Evolutionary conservation across 495 filamentous ascomycete species (phyloP).

Genomic region (Aspergillus asperescens): DNA sequence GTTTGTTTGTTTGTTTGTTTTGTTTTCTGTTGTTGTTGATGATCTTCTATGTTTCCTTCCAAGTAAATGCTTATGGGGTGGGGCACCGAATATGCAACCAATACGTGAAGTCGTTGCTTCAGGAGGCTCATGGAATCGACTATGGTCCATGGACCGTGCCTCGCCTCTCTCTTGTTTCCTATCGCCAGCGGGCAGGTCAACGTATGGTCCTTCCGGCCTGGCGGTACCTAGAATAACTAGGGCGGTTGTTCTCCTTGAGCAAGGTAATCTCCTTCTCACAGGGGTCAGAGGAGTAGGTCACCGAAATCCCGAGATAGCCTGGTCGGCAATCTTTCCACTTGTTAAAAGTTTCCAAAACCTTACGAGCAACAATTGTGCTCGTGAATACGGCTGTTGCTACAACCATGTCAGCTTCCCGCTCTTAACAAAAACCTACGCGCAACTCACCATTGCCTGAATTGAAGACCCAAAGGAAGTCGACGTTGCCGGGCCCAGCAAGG

Average conservation of each 20-base stretch:
- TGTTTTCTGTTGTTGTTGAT: not conserved
- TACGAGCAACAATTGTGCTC: conserved; percentile 30
- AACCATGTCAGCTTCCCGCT: not conserved
- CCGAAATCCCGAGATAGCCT: conserved; percentile 27
- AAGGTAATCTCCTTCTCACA: conserved; percentile 33
- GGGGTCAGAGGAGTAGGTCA: conserved; percentile 33
- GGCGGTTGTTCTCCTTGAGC: conserved; percentile 18
- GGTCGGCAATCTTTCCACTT: conserved; percentile 21
- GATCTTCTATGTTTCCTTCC: not conserved
- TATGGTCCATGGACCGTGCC: no score
- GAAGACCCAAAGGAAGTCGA: conserved; percentile 33
- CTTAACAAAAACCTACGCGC: not conserved
- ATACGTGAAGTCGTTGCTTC: not conserved
- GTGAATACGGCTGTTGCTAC: conserved; percentile 34
- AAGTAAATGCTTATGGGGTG: not conserved
- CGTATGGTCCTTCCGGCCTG: conserved; percentile 14
- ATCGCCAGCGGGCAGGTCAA: no score
- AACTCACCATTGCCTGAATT: conserved; percentile 36
- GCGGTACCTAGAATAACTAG: not conserved
- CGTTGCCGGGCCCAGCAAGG: conserved; percentile 27
- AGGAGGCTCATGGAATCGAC: no score
- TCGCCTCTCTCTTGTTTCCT: no score
- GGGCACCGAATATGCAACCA: not conserved
- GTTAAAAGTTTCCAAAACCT: conserved; percentile 27
- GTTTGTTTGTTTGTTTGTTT: not conserved